A percentile compares a stretch with the other conserved stretches of the same genome.
These are phyloP conservation scores for Ensete glaucum DNA, from an alignment of 176 grass and related monocot genomes.

Conservation along the genomic window DNA sequence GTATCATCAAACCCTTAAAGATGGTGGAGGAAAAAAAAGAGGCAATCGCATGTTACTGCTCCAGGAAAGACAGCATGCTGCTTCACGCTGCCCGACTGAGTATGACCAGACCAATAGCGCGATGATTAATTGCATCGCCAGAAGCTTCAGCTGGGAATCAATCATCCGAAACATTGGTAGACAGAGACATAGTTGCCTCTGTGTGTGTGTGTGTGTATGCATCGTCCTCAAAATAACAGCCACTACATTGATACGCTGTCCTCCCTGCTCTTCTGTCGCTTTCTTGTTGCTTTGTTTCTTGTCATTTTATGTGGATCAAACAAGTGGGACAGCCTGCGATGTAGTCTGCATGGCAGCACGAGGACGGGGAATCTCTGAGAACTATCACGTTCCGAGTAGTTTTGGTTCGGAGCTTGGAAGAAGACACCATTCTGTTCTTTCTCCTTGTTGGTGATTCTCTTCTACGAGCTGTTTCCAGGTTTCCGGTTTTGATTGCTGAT, in stretches of 20 bases:
- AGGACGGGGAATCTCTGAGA: conserved; percentile 26
- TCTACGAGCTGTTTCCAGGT: neutral
- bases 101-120: neutral
- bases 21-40: neutral
- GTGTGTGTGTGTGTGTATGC: neutral
- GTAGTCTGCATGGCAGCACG: conserved; percentile 3
- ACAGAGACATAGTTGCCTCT: no score
- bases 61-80: neutral
- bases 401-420: neutral
- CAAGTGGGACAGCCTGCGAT: neutral
- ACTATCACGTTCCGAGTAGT: conserved; percentile 20
- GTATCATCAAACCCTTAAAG: neutral
- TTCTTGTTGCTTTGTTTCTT: conserved; percentile 6
- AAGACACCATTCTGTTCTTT: neutral
- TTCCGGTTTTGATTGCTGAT: neutral
- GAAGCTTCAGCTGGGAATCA: no score
- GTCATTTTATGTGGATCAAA: conserved; percentile 3
- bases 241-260: conserved; percentile 9
- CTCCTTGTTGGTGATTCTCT: neutral
- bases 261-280: conserved; percentile 7
- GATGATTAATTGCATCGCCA: no score
- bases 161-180: no score
- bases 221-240: conserved; percentile 52
- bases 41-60: neutral
- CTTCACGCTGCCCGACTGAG: neutral